Evolutionary conservation across 2,329 filamentous ascomycete genomes (phyloP).

Genomic region (Setomelanomma holmii): DNA sequence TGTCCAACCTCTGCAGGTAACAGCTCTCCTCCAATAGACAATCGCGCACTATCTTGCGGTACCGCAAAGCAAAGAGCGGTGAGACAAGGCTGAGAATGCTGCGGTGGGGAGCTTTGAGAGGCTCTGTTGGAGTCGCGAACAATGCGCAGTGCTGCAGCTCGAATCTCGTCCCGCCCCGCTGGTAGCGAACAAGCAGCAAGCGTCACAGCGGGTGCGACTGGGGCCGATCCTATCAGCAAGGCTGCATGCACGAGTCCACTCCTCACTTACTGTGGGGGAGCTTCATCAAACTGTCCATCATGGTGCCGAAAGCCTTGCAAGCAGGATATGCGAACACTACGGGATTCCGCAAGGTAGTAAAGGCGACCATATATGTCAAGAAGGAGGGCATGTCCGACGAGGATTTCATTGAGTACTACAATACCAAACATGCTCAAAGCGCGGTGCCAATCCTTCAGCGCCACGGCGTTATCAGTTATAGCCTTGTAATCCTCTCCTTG

Average conservation of each 20-base stretch:
- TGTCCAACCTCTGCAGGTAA: constrained; percentile 1
- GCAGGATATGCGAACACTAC: constrained; percentile 54
- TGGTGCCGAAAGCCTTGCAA: constrained; percentile 54
- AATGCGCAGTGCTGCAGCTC: constrained; percentile 5
- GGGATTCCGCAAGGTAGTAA: constrained; percentile 57
- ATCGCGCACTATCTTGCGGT: constrained; percentile 1
- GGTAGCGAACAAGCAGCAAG: constrained; percentile 10
- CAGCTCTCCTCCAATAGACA: constrained; percentile 1
- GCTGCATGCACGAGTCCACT: constrained; percentile 6
- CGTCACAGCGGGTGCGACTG: neutral
- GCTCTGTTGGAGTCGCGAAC: constrained; percentile 1
- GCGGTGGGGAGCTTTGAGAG: constrained; percentile 10
- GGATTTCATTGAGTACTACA: constrained; percentile 56
- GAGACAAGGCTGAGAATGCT: constrained; percentile 17
- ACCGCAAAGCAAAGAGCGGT: constrained; percentile 26
- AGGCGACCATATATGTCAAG: constrained; percentile 55
- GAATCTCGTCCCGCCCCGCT: constrained; percentile 11
- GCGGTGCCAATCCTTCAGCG: constrained; percentile 54
- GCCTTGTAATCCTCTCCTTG: constrained; percentile 45
- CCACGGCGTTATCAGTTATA: constrained; percentile 55
- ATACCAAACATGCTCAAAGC: constrained; percentile 53
- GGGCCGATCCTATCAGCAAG: neutral
- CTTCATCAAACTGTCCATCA: constrained; percentile 31
- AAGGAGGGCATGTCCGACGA: constrained; percentile 54
- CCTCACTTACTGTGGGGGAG: neutral